These are phyloP conservation scores for Panus rudis DNA, from an alignment of 768 basidiomycete genomes.

Conservation along the genomic window DNA sequence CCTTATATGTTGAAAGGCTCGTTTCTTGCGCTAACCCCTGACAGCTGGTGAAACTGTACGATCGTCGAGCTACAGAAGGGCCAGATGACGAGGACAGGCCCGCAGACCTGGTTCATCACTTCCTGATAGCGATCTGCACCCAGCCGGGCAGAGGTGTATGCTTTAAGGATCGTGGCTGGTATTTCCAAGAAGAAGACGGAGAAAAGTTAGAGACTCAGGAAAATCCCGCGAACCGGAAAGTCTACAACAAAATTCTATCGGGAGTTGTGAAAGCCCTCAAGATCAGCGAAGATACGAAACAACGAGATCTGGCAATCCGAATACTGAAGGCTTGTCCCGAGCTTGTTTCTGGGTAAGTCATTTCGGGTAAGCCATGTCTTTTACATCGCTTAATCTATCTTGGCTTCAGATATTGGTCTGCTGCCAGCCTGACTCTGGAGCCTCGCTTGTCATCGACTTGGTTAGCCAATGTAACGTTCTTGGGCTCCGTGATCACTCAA, in stretches of 20 bases:
- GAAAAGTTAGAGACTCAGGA: conserved; percentile 32
- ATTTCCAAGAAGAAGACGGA: conserved; percentile 52
- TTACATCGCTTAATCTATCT: conserved; percentile 10
- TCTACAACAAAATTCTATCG: conserved; percentile 78
- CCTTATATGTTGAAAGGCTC: background rate
- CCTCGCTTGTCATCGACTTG: conserved; percentile 85
- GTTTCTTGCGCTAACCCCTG: background rate
- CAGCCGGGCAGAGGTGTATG: conserved; percentile 80
- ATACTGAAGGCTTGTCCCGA: conserved; percentile 83
- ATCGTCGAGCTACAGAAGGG: conserved; percentile 44
- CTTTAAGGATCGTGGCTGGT: conserved; percentile 89
- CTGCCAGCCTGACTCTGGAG: conserved; percentile 65
- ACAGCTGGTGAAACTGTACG: conserved; percentile 72
- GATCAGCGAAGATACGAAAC: conserved; percentile 82
- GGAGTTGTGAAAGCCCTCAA: conserved; percentile 70
- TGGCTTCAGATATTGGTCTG: conserved; percentile 60
- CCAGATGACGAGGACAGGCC: conserved; percentile 47
- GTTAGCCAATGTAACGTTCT: conserved; percentile 84
- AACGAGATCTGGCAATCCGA: conserved; percentile 78
- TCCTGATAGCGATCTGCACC: conserved; percentile 77
- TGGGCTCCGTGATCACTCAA: conserved; percentile 71
- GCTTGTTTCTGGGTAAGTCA: conserved; percentile 64
- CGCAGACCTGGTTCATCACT: conserved; percentile 81
- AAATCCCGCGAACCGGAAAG: conserved; percentile 36
- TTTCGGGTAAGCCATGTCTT: background rate